Conservation (phyloP, 2,329 filamentous ascomycete species). For the Coleophoma crateriformis region DNA sequence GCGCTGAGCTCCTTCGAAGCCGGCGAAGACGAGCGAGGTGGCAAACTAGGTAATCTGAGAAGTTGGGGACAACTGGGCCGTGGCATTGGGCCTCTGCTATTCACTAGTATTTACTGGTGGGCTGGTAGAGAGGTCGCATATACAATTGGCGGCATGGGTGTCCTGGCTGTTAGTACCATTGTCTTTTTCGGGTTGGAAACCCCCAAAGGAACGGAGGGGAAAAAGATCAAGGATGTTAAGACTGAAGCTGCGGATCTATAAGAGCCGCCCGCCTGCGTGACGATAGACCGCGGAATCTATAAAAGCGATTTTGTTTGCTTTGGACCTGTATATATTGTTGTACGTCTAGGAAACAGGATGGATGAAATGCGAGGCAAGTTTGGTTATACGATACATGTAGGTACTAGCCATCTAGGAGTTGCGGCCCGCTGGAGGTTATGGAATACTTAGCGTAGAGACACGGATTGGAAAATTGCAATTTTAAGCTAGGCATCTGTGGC, state of each 20-base stretch:
- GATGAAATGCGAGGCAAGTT: no score
- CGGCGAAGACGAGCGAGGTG: conserved; percentile 70
- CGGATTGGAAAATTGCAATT: no score
- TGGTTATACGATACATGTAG: no score
- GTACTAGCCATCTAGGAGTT: no score
- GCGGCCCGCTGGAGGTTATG: no score
- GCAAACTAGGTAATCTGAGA: conserved; percentile 78
- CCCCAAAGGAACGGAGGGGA: conserved; percentile 17
- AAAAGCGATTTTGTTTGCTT: neutral
- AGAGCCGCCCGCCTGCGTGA: neutral
- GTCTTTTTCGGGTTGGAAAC: conserved; percentile 65
- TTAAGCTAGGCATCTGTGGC: no score
- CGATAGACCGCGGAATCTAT: neutral
- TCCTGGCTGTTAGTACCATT: conserved; percentile 65
- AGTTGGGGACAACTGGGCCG: conserved; percentile 82
- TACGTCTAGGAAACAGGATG: no score
- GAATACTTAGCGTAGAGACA: no score
- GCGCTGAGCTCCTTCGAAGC: conserved; percentile 90
- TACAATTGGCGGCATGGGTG: conserved; percentile 71
- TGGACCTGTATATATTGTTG: neutral
- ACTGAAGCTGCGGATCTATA: conserved; percentile 10
- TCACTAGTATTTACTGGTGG: conserved; percentile 98
- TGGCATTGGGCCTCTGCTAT: conserved; percentile 79
- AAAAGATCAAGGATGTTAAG: conserved; percentile 18
- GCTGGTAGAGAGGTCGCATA: conserved; percentile 86